Percentiles rank a stretch among this genome's conserved stretches.
Evolutionary conservation across 768 basidiomycete genomes (phyloP).

Genomic region (Macrolepiota albuminosa): DNA sequence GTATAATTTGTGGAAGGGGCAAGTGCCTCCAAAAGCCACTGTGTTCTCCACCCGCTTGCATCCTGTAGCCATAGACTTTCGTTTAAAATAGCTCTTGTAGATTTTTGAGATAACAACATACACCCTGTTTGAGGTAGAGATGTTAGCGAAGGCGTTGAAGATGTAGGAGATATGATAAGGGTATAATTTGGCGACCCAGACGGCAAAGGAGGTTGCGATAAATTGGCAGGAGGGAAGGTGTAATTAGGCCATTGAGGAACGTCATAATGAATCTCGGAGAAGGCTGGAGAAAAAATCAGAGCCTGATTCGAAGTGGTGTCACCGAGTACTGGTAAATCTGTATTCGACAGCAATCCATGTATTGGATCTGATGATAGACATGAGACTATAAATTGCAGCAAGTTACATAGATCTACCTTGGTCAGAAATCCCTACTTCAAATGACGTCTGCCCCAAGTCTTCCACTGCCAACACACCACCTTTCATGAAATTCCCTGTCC

Average conservation of each 20-base stretch:
- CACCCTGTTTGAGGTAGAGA: slow-evolving; percentile 55
- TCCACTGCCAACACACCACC: slow-evolving; percentile 54
- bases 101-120: slow-evolving; percentile 38
- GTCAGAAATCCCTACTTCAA: slow-evolving; percentile 56
- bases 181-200: slow-evolving; percentile 44
- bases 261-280: slow-evolving; percentile 22
- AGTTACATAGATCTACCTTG: slow-evolving; percentile 23
- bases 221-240: slow-evolving; percentile 57
- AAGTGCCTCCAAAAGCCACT: slow-evolving; percentile 63
- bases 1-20: slow-evolving; percentile 74
- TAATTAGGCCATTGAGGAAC: slow-evolving; percentile 70
- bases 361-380: slow-evolving; percentile 34
- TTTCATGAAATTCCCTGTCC: slow-evolving; percentile 38
- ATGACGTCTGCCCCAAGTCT: slow-evolving; percentile 32
- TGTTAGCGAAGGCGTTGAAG: slow-evolving; percentile 29
- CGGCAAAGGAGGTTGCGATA: slow-evolving; percentile 37
- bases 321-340: slow-evolving; percentile 51
- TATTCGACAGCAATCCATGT: slow-evolving; percentile 33
- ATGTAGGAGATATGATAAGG: slow-evolving; percentile 51
- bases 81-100: slow-evolving; percentile 35
- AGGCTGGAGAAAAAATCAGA: slow-evolving; percentile 64
- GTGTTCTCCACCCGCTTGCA: slow-evolving; percentile 55
- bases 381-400: neutral
- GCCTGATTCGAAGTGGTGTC: slow-evolving; percentile 74
- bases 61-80: slow-evolving; percentile 56